Percentiles rank a stretch among this genome's conserved stretches.
Evolutionary conservation across 129 eudicot species (phyloP).

Genomic region (Artemisia annua): DNA sequence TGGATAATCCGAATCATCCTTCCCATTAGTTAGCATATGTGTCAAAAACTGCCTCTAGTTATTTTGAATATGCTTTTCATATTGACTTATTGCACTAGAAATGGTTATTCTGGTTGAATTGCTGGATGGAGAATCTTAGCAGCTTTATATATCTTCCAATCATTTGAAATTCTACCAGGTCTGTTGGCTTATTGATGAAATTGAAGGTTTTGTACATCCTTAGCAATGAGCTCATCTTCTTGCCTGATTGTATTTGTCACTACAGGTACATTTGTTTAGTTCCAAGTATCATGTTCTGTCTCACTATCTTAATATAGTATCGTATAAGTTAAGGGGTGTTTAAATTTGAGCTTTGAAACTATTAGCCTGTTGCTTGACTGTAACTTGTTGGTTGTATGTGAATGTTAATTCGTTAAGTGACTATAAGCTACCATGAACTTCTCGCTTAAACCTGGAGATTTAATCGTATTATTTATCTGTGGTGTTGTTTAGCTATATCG

Average conservation of each 20-base stretch:
- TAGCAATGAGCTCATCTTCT: conserved; percentile 69
- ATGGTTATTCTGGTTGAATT: conserved; percentile 79
- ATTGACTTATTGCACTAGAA: conserved; percentile 20
- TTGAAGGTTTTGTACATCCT: conserved; percentile 53
- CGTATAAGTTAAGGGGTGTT: conserved; percentile 3
- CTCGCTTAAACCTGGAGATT: too few species aligned
- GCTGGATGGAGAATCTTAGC: conserved; percentile 87
- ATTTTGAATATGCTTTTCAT: neutral
- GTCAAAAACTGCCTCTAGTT: too few species aligned
- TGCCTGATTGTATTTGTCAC: conserved; percentile 88
- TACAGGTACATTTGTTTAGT: conserved; percentile 69
- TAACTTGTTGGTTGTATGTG: too few species aligned
- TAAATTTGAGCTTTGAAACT: neutral
- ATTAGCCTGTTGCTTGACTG: too few species aligned
- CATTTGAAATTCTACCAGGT: conserved; percentile 79
- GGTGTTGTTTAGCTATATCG: too few species aligned
- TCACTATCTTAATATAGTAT: neutral
- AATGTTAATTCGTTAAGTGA: too few species aligned
- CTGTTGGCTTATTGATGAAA: conserved; percentile 68
- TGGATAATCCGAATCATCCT: too few species aligned
- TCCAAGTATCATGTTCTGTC: conserved; percentile 3
- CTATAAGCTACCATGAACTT: too few species aligned
- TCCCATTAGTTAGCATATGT: too few species aligned
- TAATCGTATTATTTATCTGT: too few species aligned
- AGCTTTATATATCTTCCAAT: conserved; percentile 69